Conservation (phyloP, 805 yeast species). For the Yarrowia porcina region DNA sequence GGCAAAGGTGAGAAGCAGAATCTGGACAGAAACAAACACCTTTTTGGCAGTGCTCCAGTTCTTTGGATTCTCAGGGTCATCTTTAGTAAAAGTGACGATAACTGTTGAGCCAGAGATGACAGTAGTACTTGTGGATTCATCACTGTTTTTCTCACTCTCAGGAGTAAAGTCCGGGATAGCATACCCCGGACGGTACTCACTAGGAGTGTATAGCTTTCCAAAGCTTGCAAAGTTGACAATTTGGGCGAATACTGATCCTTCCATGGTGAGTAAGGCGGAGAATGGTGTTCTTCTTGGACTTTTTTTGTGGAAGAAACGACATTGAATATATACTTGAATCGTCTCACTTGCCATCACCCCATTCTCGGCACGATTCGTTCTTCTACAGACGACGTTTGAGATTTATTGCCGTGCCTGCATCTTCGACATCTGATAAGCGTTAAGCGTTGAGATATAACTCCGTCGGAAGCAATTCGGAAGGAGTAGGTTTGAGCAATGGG, state of each 20-base stretch:
- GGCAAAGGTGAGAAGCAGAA: conserved; percentile 45
- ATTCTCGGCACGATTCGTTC: too few relatives aligned
- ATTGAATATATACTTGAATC: not conserved
- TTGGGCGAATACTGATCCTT: not conserved
- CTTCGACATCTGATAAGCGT: not conserved
- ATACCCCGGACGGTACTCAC: not conserved
- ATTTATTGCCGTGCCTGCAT: conserved; percentile 8
- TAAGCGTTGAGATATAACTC: not conserved
- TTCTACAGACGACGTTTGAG: too few relatives aligned
- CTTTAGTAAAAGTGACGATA: not conserved
- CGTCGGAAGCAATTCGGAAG: not conserved
- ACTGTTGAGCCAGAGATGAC: not conserved
- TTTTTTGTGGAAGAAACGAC: too few relatives aligned
- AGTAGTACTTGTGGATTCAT: not conserved
- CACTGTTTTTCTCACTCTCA: not conserved
- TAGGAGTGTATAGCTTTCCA: not conserved
- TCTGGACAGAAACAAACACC: conserved; percentile 39
- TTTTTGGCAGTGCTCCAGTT: conserved; percentile 51
- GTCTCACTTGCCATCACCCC: too few relatives aligned
- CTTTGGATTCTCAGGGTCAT: conserved; percentile 53
- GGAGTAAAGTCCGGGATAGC: not conserved
- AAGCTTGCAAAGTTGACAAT: conserved; percentile 1
- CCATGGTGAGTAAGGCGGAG: too few relatives aligned
- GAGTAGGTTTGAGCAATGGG: not conserved
- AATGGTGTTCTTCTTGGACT: too few relatives aligned